phyloP scores from a whole-genome alignment of 2,329 filamentous ascomycete species.

The Neocucurbitaria cava region DNA sequence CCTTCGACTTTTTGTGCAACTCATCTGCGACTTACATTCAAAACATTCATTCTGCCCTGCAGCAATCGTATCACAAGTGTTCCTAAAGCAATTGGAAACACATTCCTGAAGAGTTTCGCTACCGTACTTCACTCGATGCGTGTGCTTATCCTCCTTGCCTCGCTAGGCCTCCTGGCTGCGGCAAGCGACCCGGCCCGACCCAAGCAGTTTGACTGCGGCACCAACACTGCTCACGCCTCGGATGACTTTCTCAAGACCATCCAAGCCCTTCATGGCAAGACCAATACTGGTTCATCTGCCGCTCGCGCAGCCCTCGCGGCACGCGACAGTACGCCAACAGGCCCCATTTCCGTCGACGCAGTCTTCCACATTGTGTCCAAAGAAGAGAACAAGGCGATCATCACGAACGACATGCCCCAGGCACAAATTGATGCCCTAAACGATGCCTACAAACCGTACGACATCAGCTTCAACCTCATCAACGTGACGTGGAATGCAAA shows the following conservation, averaged over 20 bases:
- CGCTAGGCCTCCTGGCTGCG: constrained; percentile 29
- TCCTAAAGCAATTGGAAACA: constrained; percentile 8
- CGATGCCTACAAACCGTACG: constrained; percentile 56
- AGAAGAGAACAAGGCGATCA: constrained; percentile 40
- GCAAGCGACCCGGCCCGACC: constrained; percentile 23
- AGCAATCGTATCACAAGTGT: constrained; percentile 15
- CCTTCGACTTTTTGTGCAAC: constrained; percentile 19
- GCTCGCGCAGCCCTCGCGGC: constrained; percentile 35
- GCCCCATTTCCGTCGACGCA: constrained; percentile 47
- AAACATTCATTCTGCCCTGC: constrained; percentile 17
- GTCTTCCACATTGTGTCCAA: constrained; percentile 57
- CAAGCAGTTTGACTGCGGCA: constrained; percentile 54
- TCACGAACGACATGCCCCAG: constrained; percentile 51
- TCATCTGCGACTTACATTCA: constrained; percentile 14
- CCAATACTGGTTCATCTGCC: constrained; percentile 32
- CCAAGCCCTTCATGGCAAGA: constrained; percentile 40
- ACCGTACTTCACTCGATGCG: constrained; percentile 28
- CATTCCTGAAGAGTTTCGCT: constrained; percentile 28
- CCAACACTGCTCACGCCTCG: constrained; percentile 44
- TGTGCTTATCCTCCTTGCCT: constrained; percentile 42
- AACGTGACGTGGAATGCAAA: constrained; percentile 60
- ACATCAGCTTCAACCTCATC: constrained; percentile 59
- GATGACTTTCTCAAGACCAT: constrained; percentile 50
- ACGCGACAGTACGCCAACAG: constrained; percentile 24
- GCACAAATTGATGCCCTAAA: constrained; percentile 51